phyloP scores from a whole-genome alignment of 2,329 filamentous ascomycete species.

The Thielaviopsis musarum region DNA sequence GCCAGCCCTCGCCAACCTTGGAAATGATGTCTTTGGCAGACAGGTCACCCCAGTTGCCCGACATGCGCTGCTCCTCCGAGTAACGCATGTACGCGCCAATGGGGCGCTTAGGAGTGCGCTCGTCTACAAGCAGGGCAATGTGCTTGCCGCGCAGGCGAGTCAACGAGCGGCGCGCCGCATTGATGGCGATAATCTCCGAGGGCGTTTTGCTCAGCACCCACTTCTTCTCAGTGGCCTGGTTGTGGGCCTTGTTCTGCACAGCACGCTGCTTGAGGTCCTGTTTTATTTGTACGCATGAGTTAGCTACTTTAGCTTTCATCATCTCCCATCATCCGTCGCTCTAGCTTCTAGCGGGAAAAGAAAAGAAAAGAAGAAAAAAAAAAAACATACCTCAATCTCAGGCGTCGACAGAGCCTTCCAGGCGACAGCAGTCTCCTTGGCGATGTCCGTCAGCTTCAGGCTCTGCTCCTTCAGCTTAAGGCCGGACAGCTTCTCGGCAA shows the following conservation, averaged over 20 bases:
- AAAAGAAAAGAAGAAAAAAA: background rate
- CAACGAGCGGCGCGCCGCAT: conserved; percentile 28
- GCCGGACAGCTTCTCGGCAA: conserved; percentile 19
- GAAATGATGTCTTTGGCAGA: conserved; percentile 14
- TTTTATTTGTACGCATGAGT: background rate
- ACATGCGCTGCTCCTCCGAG: conserved; percentile 22
- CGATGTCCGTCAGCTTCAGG: conserved; percentile 12
- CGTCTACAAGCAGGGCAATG: conserved; percentile 25
- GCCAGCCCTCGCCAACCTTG: conserved; percentile 25
- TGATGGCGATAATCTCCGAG: conserved; percentile 27
- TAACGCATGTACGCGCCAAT: conserved; percentile 21
- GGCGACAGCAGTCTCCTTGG: conserved; percentile 17
- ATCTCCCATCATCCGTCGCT: background rate
- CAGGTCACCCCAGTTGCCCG: conserved; percentile 14
- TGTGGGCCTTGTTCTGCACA: conserved; percentile 25
- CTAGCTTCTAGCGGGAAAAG: background rate
- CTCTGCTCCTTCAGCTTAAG: background rate
- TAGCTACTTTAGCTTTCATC: background rate
- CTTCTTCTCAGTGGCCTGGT: conserved; percentile 24
- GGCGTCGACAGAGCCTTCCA: conserved; percentile 25
- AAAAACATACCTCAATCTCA: conserved; percentile 27
- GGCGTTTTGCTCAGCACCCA: conserved; percentile 31
- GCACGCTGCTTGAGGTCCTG: conserved; percentile 23
- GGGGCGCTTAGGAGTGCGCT: conserved; percentile 28
- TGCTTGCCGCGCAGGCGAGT: conserved; percentile 19